Evolutionary conservation across 805 yeast species (phyloP).

Genomic region (Ogataea pini): DNA sequence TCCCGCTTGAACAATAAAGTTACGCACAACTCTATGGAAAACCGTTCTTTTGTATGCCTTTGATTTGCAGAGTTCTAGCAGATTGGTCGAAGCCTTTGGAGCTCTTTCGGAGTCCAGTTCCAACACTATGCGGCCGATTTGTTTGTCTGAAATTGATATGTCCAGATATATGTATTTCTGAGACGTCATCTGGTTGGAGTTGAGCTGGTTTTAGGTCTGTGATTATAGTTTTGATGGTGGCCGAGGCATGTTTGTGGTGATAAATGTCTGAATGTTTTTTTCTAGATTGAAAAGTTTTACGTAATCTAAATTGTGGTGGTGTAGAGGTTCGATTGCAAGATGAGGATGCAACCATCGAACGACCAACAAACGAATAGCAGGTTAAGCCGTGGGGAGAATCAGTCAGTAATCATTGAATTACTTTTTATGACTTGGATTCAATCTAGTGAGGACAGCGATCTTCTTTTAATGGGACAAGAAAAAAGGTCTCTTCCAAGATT

Average conservation of each 20-base stretch:
- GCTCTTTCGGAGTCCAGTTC: constrained; percentile 52
- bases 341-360: no score
- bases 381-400: no score
- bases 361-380: neutral
- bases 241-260: neutral
- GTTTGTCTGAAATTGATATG: constrained; percentile 43
- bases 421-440: no score
- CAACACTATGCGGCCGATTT: constrained; percentile 61
- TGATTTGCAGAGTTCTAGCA: constrained; percentile 46
- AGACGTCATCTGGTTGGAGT: neutral
- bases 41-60: constrained; percentile 43
- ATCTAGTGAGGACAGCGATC: no score
- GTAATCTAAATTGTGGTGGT: constrained; percentile 5
- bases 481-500: no score
- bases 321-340: neutral
- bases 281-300: constrained; percentile 10
- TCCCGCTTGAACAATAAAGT: constrained; percentile 73
- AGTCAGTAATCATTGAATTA: no score
- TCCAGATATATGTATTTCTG: constrained; percentile 46
- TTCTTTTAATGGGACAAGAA: no score
- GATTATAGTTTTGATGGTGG: no score
- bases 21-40: constrained; percentile 66
- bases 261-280: neutral
- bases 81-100: constrained; percentile 57
- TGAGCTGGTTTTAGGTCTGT: no score